Base-by-base conservation (phyloP, 345 rosid genomes). In the Tarenaya hassleriana region DNA sequence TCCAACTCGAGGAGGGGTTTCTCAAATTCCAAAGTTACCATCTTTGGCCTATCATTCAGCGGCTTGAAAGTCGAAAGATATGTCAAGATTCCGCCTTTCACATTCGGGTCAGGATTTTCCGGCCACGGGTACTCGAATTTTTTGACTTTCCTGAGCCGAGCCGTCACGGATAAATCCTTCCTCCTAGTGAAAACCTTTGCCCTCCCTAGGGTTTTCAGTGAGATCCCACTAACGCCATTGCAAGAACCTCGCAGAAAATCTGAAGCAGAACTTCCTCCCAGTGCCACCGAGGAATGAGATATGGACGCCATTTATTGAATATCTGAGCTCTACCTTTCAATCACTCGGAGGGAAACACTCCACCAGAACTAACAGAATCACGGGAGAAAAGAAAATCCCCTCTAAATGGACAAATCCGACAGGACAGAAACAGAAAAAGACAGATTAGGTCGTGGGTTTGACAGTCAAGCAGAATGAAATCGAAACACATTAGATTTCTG, bases 91-190 rank as follows among this genome's bases (percentile, higher is more conserved):
- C 95, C 96, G 16, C 97, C 98, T 61, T 88, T 80, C 31, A 88
- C 95, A 63, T 83, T 92, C 0, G 90, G 94, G 74, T 92, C 98
- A 19, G 95, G 86, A 78, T 88, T 76, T 0, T 73, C 77, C 0
- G 98, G 95, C 98, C 98, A 92, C 0, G 98, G 96, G 61, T 83
- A 78, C 34, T 87, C 96, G 10, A 82, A 79, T 78, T 88, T 92
- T 86, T 81, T 88, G 50, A 69, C 79, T 74, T 83, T 92, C 79
- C 86, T 81, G 46, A 78, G 62, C 75, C 77, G 75, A 8, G 90
- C 79, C 24, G 66, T 49, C n/a, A 85, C 78, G 4, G 63, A 16
- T 0, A 67, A 61, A 41, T 55, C 73, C 58, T 56, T 74, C 38
- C 63, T 73, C 16, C 53, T 40, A 12, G 41, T 62, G 17, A 61